These are phyloP conservation scores for Pyrenophora graminea DNA, from an alignment of 2,329 filamentous ascomycete genomes.

Conservation along the genomic window DNA sequence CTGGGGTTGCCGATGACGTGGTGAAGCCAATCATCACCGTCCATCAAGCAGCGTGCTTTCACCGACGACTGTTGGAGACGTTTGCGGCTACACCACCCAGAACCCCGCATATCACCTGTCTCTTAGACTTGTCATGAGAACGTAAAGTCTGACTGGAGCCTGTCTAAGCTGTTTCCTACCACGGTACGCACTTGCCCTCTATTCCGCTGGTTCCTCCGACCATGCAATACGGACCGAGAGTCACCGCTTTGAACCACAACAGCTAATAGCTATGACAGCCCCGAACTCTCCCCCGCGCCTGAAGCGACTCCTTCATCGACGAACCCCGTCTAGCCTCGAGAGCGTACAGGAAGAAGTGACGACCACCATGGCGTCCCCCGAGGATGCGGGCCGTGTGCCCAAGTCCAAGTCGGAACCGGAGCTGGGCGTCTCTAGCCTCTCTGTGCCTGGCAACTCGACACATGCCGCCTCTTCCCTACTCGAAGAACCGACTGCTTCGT, in stretches of 20 bases:
- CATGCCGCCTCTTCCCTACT: slow-evolving; percentile 34
- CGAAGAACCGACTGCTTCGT: slow-evolving; percentile 53
- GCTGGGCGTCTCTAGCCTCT: slow-evolving; percentile 33
- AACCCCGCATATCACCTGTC: slow-evolving; percentile 19
- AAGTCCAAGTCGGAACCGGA: slow-evolving; percentile 40
- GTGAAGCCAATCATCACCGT: slow-evolving; percentile 36
- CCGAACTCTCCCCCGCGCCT: slow-evolving; percentile 34
- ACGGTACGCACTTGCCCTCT: slow-evolving; percentile 27
- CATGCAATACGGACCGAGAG: slow-evolving; percentile 9
- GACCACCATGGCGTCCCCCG: slow-evolving; percentile 36
- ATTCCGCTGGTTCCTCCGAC: slow-evolving; percentile 2
- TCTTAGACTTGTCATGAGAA: slow-evolving; percentile 31
- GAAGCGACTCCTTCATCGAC: slow-evolving; percentile 35
- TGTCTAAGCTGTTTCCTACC: slow-evolving; percentile 13
- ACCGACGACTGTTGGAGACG: slow-evolving; percentile 29
- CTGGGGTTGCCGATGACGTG: slow-evolving; percentile 22
- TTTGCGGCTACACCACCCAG: slow-evolving; percentile 1
- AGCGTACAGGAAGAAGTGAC: slow-evolving; percentile 37
- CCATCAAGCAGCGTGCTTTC: slow-evolving; percentile 26
- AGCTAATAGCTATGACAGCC: slow-evolving; percentile 39
- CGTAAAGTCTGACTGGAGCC: slow-evolving; percentile 21
- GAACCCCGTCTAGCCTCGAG: slow-evolving; percentile 35
- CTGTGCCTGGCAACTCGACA: slow-evolving; percentile 32
- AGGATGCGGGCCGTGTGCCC: slow-evolving; percentile 15
- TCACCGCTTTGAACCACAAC: slow-evolving; percentile 8